Base-by-base conservation (phyloP, 2,329 filamentous ascomycete genomes). In the Pseudonectria foliicola region DNA sequence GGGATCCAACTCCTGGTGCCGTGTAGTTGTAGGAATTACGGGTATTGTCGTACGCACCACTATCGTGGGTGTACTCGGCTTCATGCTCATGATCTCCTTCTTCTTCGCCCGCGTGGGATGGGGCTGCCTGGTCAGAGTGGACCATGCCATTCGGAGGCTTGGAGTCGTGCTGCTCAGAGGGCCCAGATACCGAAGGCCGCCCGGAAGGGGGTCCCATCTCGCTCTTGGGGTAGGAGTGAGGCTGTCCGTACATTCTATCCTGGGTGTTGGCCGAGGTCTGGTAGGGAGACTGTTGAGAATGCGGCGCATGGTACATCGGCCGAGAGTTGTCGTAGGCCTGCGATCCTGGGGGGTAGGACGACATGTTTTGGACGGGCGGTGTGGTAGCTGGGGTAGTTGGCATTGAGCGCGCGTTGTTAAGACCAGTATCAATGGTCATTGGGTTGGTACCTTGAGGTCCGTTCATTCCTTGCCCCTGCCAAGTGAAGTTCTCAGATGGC, bases 311-410 rank as follows among this genome's bases (percentile, higher is more conserved):
- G 59, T 95, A 95, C 63, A 92, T 80, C 30, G 80, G 77, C 42
- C 90, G 79, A 8, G 84, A 79, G 51, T 63, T 75, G 54, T 94
- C 86, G 53, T 94, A 95, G 29, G 70, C 66, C 60, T 80, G 85
- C 38, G 68, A 78, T 48, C 65, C 74, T 44, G 72, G 66, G 33
- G 80, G 82, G 58, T 95, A 95, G 4, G 79, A 67, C 49, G 83
- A 83, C 73, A 95, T 87, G 53, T 75, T 80, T 49, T 87, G 83
- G 43, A 93, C 71, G 18, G 90, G 90, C 10, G 90, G 89, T 0
- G 90, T 94, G 6, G 86, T 90, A 16, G 87, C 87, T 41, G 87
- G 87, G n/a, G 86, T 93, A 8, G 83, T 86, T 35, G 87, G 88
- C 71, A 95, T 86, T 44, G 86, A 93, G 50, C 86, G 82, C 40